Percentiles rank a stretch among this genome's conserved stretches.
Conservation (phyloP, 768 basidiomycete species). For the Lentinula aciculospora region DNA sequence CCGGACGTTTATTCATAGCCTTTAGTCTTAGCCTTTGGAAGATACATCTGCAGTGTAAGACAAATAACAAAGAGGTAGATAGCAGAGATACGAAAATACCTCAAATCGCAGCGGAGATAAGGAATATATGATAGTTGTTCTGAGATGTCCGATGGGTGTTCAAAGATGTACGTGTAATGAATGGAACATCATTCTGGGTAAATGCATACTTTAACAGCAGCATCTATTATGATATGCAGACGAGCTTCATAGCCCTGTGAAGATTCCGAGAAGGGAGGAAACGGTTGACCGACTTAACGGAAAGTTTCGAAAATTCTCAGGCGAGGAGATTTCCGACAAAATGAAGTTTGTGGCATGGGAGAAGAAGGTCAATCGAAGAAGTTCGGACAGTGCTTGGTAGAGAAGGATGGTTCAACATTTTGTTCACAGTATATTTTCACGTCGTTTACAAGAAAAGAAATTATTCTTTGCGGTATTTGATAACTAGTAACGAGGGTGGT, state of each 20-base stretch:
- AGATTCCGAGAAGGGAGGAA: too few species aligned
- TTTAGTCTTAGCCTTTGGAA: not conserved
- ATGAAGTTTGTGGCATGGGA: not conserved
- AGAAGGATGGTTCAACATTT: too few species aligned
- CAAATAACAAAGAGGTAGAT: not conserved
- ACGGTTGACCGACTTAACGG: not conserved
- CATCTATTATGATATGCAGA: not conserved
- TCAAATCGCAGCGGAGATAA: not conserved
- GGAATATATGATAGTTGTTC: too few species aligned
- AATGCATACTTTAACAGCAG: not conserved
- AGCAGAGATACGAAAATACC: not conserved
- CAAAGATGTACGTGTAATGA: too few species aligned
- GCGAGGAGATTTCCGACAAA: not conserved
- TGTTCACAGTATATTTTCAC: not conserved
- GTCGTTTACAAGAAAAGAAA: not conserved
- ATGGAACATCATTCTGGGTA: too few species aligned
- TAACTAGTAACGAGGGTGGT: too few species aligned
- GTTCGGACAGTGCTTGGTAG: too few species aligned
- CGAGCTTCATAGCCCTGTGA: too few species aligned
- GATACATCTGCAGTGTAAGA: not conserved
- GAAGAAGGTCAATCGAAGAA: not conserved
- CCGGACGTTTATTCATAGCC: not conserved
- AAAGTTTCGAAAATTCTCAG: not conserved
- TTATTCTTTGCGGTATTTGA: not conserved
- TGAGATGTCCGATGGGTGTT: not conserved